Base-by-base conservation (phyloP, 1,139 yeast species). In the Protomyces inundatus region DNA sequence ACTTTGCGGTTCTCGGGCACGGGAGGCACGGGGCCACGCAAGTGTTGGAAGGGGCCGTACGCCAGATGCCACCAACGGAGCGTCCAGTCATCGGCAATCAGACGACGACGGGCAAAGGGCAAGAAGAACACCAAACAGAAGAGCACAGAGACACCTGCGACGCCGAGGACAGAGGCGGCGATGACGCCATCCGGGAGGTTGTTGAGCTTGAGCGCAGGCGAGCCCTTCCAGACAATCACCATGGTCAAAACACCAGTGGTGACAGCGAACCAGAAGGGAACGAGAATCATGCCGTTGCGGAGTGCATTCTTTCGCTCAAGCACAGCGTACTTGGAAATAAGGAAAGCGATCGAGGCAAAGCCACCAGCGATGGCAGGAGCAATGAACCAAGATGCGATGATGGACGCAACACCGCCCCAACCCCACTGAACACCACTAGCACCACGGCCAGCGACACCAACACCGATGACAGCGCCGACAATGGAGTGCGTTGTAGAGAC, bases 401-500 rank as follows among this genome's bases (percentile, higher is more conserved):
- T 86, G 73, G 84, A 87, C 1, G 88, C 73, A 66, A 87, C 86
- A 51, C 90, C 90, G n/a, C 69, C 66, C 93, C 91, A 87, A 33
- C 90, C 90, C 93, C 93, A 87, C 66, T 74, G 76, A 66, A 87
- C 81, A 66, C 82, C 78, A 1, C 75, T 71, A 51, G 82, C 84
- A 67, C 85, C 85, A 68, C 79, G 79, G 36, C 90, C 86, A 59
- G 91, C 93, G 71, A 87, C 82, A 65, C 89, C 86, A 14, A 88
- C 80, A 68, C 93, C 93, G 68, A 86, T 85, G 58, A 85, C 81
- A 45, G 85, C 91, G 72, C 91, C 91, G 61, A 86, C 88, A 69
- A 87, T 85, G n/a, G 90, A 84, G 71, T 87, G 91, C 32, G 93
- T 87, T 39, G 91, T 85, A 16, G 91, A 86, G 57, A 85, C 90